A percentile compares a stretch with the other conserved stretches of the same genome.
phyloP scores from a whole-genome alignment of 2,329 filamentous ascomycete species.

The Monilinia vaccinii-corymbosi region DNA sequence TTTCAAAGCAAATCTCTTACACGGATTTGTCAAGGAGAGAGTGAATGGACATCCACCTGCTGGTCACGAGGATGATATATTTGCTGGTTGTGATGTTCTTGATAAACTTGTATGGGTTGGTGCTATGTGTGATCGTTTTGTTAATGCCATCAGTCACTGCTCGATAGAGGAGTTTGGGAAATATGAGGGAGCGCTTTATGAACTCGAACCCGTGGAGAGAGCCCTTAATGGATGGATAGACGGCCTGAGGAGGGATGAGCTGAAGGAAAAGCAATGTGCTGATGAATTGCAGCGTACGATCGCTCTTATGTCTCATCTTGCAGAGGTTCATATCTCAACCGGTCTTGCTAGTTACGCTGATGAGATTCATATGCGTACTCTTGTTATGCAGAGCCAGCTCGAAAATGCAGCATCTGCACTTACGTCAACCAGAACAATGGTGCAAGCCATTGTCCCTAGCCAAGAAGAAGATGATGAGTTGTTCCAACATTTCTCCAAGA shows the following conservation, averaged over 20 bases:
- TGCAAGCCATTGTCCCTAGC: slow-evolving; percentile 54
- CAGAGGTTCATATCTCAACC: slow-evolving; percentile 66
- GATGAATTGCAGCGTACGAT: slow-evolving; percentile 76
- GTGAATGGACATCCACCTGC: slow-evolving; percentile 58
- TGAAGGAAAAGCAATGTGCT: slow-evolving; percentile 76
- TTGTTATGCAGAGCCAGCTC: slow-evolving; percentile 70
- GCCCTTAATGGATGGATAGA: slow-evolving; percentile 86
- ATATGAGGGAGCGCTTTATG: slow-evolving; percentile 73
- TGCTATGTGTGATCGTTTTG: slow-evolving; percentile 75
- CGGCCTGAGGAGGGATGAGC: slow-evolving; percentile 68
- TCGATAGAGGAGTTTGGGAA: slow-evolving; percentile 67
- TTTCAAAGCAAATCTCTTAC: slow-evolving; percentile 78
- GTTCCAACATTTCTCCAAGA: slow-evolving; percentile 57
- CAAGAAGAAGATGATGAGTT: slow-evolving; percentile 57
- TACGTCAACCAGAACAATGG: slow-evolving; percentile 51
- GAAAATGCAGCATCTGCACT: slow-evolving; percentile 67
- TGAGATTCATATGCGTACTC: slow-evolving; percentile 66
- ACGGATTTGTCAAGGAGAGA: slow-evolving; percentile 69
- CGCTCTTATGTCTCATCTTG: slow-evolving; percentile 77
- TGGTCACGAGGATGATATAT: slow-evolving; percentile 67
- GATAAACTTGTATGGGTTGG: slow-evolving; percentile 81
- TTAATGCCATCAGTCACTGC: slow-evolving; percentile 70
- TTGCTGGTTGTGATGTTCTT: slow-evolving; percentile 70
- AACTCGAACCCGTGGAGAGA: slow-evolving; percentile 85
- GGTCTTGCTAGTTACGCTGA: slow-evolving; percentile 67